Conservation (phyloP, 345 rosid genomes). For the Physaria fendleri region DNA sequence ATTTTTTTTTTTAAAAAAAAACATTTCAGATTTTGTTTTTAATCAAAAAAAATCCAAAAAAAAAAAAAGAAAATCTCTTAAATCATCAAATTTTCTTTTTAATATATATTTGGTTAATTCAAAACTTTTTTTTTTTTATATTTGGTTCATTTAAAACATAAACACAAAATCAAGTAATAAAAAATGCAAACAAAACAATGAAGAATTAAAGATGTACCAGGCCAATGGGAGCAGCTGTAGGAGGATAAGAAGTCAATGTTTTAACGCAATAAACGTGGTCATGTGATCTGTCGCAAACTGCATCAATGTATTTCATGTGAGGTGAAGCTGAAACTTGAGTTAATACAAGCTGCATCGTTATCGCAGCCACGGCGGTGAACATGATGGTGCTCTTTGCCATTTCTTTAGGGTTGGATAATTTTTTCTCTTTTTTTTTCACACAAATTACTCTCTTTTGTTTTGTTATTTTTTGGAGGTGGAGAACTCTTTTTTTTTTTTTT, state of each 20-base stretch:
- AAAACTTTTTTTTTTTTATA: too few relatives aligned
- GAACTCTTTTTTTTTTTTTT: not conserved
- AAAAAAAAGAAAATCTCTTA: too few relatives aligned
- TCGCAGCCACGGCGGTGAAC: conserved; percentile 5
- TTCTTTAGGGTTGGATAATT: conserved; percentile 5
- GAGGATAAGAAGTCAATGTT: conserved; percentile 14
- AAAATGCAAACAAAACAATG: not conserved
- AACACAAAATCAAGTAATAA: not conserved
- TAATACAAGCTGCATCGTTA: conserved; percentile 16
- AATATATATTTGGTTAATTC: not conserved
- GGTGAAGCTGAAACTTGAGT: conserved; percentile 20
- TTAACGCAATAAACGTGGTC: conserved; percentile 20
- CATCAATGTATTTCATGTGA: conserved; percentile 26
- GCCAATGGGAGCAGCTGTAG: conserved; percentile 19
- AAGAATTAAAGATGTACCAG: conserved; percentile 8
- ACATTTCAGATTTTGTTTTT: too few relatives aligned
- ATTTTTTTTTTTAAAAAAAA: too few relatives aligned
- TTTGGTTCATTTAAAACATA: too few relatives aligned
- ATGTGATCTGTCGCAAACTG: conserved; percentile 21
- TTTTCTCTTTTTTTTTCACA: not conserved
- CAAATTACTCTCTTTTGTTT: not conserved
- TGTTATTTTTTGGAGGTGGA: not conserved
- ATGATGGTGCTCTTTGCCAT: conserved; percentile 14
- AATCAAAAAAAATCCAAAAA: too few relatives aligned
- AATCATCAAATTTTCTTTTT: too few relatives aligned